Conservation (phyloP, 1,284 basidiomycete species). For the Microbotryomycetes sp. region DNA sequence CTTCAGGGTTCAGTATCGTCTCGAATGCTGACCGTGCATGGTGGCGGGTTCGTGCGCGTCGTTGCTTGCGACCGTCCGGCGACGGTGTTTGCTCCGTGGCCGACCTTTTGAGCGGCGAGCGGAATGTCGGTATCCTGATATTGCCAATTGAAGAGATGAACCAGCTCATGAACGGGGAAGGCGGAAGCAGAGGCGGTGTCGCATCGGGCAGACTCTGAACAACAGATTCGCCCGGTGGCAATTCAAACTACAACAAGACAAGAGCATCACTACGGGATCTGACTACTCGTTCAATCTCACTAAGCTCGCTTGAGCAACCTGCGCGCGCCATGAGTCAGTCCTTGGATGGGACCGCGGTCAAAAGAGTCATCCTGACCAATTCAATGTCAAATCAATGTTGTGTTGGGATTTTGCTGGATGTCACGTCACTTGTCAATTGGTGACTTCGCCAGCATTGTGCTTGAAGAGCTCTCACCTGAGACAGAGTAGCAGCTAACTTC, state of each 20-base stretch:
- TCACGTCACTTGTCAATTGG: too few relatives aligned
- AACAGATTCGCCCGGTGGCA: neutral
- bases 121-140: slow-evolving; percentile 19
- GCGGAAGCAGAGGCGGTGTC: neutral
- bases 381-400: slow-evolving; percentile 58
- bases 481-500: slow-evolving; percentile 29
- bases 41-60: neutral
- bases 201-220: neutral
- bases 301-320: slow-evolving; percentile 14
- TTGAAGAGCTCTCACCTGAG: too few relatives aligned
- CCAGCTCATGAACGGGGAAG: neutral
- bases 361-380: slow-evolving; percentile 40
- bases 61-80: neutral
- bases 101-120: slow-evolving; percentile 1
- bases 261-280: neutral
- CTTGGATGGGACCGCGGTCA: too few relatives aligned
- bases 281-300: neutral
- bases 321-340: neutral
- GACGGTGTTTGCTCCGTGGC: neutral
- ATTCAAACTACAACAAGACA: neutral
- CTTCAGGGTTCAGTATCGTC: too few relatives aligned
- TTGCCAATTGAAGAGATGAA: neutral
- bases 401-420: slow-evolving; percentile 87
- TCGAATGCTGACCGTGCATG: neutral
- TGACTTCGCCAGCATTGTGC: too few relatives aligned